A percentile compares a stretch with the other conserved stretches of the same genome.
These are phyloP conservation scores for Stagonosporopsis cucurbitacearum DNA, from an alignment of 2,329 filamentous ascomycete species.

Conservation along the genomic window DNA sequence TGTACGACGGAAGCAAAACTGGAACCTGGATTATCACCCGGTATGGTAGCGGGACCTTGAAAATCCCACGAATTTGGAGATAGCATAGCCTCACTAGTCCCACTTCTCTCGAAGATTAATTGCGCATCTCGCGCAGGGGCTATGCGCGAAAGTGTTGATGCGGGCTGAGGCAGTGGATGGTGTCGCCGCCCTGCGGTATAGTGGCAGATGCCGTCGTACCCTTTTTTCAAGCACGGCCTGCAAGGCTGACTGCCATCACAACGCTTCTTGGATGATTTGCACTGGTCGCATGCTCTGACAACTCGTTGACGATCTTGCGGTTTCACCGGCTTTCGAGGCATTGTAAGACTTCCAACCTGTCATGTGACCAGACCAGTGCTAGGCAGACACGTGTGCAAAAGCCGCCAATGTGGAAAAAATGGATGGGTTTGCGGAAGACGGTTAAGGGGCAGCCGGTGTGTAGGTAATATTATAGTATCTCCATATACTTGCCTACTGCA, in stretches of 20 bases:
- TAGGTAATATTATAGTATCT: conserved; percentile 1
- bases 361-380: conserved; percentile 11
- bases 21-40: conserved; percentile 1
- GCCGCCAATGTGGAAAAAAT: conserved; percentile 7
- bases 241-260: conserved; percentile 28
- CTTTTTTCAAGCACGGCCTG: conserved; percentile 26
- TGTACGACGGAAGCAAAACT: not conserved
- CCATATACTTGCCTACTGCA: conserved; percentile 1
- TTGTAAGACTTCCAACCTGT: conserved; percentile 12
- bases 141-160: conserved; percentile 2
- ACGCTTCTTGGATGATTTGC: conserved; percentile 31
- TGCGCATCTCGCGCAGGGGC: not conserved
- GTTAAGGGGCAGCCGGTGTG: conserved; percentile 15
- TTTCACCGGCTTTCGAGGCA: conserved; percentile 31
- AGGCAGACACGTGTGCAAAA: conserved; percentile 6
- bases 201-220: conserved; percentile 19
- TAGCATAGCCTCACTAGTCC: conserved; percentile 1
- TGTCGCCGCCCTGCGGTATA: conserved; percentile 20
- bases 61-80: conserved; percentile 16
- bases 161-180: conserved; percentile 15
- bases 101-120: not conserved
- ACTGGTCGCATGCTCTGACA: conserved; percentile 28
- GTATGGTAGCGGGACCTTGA: conserved; percentile 6
- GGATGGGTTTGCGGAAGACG: conserved; percentile 8
- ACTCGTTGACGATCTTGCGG: conserved; percentile 32